Conservation (phyloP, 345 rosid genomes). For the Combretum micranthum region DNA sequence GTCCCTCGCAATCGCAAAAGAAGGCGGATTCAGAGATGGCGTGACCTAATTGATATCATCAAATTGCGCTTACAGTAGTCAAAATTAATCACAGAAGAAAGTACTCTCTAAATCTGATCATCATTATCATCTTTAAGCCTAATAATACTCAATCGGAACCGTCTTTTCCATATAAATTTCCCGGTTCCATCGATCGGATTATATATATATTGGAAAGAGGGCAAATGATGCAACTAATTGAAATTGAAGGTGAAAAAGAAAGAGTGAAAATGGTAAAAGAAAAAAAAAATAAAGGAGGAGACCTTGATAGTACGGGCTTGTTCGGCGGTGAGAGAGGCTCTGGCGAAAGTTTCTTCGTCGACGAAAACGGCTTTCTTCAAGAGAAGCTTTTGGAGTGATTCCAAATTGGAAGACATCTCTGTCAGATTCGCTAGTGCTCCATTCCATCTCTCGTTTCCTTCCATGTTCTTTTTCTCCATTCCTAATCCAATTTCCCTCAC, state of each 20-base stretch:
- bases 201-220: background rate
- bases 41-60: too few species aligned
- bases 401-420: conserved; percentile 79
- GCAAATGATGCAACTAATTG: background rate
- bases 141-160: too few species aligned
- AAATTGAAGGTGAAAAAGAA: background rate
- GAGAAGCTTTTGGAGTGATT: conserved; percentile 79
- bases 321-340: conserved; percentile 88
- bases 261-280: background rate
- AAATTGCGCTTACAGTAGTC: too few species aligned
- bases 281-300: background rate
- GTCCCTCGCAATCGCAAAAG: too few species aligned
- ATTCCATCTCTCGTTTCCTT: conserved; percentile 77
- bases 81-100: too few species aligned
- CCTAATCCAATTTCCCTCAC: conserved; percentile 8
- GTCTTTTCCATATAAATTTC: too few species aligned
- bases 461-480: conserved; percentile 47
- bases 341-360: conserved; percentile 75
- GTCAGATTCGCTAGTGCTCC: conserved; percentile 75
- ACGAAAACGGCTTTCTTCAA: conserved; percentile 90
- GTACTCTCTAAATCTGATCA: background rate
- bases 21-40: too few species aligned
- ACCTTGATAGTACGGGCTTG: conserved; percentile 97
- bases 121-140: background rate
- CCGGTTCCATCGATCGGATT: background rate